Percentiles rank a stretch among this genome's conserved stretches.
phyloP scores from a whole-genome alignment of 345 rosid species.

The Murraya koenigii region DNA sequence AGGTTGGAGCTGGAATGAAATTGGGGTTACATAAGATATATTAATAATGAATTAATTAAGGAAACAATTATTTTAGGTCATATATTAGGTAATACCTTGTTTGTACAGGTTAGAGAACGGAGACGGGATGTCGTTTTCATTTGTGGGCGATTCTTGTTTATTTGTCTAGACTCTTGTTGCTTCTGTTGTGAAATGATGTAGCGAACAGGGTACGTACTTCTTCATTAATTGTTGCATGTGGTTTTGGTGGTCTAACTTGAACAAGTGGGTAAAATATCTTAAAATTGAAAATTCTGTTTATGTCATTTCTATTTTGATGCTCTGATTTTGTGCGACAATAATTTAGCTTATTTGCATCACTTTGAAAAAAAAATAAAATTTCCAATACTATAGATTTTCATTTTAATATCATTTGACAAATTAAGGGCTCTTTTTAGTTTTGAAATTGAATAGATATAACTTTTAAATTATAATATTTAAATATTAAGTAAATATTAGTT shows the following conservation, averaged over 20 bases:
- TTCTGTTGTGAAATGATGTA: constrained; percentile 21
- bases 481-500: too few species aligned
- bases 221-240: constrained; percentile 7
- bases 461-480: too few species aligned
- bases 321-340: neutral
- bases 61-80: constrained; percentile 4
- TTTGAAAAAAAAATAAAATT: too few species aligned
- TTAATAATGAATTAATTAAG: constrained; percentile 1
- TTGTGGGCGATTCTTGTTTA: constrained; percentile 22
- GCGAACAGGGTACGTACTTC: constrained; percentile 27
- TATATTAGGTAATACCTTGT: constrained; percentile 29
- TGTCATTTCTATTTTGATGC: constrained; percentile 6
- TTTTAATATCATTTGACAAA: too few species aligned
- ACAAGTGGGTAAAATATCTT: constrained; percentile 2
- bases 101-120: constrained; percentile 27
- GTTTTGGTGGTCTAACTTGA: constrained; percentile 7
- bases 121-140: constrained; percentile 35
- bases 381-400: neutral
- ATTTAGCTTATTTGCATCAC: neutral
- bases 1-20: neutral
- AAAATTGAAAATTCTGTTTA: constrained; percentile 1
- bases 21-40: neutral
- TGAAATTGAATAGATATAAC: too few species aligned
- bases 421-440: too few species aligned
- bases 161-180: constrained; percentile 12